A percentile compares a stretch with the other conserved stretches of the same genome.
phyloP scores from a whole-genome alignment of 495 filamentous ascomycete genomes.

The Aspergillus mulundensis region DNA sequence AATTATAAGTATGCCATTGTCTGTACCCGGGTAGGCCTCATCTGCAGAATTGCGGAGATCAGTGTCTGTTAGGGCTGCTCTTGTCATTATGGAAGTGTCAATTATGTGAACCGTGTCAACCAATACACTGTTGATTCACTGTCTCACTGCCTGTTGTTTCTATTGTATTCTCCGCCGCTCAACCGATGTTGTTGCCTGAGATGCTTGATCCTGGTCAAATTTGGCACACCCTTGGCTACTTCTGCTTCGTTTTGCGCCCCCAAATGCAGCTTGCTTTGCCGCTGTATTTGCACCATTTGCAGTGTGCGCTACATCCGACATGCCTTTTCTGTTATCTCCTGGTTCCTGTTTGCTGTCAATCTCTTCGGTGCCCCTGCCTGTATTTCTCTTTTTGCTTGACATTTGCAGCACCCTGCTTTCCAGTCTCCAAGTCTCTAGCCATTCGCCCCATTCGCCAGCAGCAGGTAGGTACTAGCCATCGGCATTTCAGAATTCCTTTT shows the following conservation, averaged over 20 bases:
- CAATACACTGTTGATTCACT: neutral
- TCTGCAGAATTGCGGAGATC: too few relatives aligned
- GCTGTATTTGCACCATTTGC: conserved; percentile 9
- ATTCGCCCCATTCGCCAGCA: neutral
- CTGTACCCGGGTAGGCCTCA: neutral
- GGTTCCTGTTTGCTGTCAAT: conserved; percentile 8
- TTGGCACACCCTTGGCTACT: conserved; percentile 1
- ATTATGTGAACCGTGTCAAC: neutral
- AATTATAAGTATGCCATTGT: too few relatives aligned
- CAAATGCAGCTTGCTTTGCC: conserved; percentile 17
- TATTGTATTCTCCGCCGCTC: neutral
- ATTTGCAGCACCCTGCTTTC: neutral
- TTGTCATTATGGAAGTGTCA: too few relatives aligned
- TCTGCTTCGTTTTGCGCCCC: conserved; percentile 15
- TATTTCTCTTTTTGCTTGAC: neutral
- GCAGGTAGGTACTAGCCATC: neutral
- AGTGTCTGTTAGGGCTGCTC: too few relatives aligned
- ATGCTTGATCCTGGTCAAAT: conserved; percentile 18
- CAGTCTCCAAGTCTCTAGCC: neutral
- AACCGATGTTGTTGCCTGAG: neutral
- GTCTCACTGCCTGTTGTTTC: neutral
- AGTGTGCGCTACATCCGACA: conserved; percentile 10
- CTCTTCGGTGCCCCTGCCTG: neutral
- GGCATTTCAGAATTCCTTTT: neutral
- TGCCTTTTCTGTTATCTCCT: conserved; percentile 1